Percentiles rank a stretch among this genome's conserved stretches.
Conservation (phyloP, 805 yeast genomes). For the Komagataella kurtzmanii region DNA sequence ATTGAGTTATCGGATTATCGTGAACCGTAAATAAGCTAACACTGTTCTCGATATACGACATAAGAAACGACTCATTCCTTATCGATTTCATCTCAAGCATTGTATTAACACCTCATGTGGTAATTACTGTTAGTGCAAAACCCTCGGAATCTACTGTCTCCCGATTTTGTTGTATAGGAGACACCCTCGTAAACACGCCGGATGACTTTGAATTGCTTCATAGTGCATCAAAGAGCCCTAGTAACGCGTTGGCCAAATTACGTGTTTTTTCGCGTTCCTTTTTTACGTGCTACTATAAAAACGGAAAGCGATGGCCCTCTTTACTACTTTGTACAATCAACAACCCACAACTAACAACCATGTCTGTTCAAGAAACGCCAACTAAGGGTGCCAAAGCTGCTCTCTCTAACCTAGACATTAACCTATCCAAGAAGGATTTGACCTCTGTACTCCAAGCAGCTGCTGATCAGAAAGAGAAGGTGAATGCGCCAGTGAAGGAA, state of each 20-base stretch:
- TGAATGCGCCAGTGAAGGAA: conserved; percentile 3
- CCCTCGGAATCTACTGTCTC: background rate
- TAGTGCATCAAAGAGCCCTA: background rate
- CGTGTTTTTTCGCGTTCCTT: background rate
- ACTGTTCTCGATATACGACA: background rate
- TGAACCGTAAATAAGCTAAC: background rate
- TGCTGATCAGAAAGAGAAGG: conserved; percentile 22
- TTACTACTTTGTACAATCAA: background rate
- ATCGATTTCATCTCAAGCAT: background rate
- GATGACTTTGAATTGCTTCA: background rate
- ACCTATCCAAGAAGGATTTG: conserved; percentile 26
- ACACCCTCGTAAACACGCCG: background rate
- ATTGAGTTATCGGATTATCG: background rate
- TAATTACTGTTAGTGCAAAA: background rate
- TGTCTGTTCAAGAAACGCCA: conserved; percentile 58
- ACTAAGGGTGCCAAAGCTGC: conserved; percentile 51
- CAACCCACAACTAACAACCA: conserved; percentile 5
- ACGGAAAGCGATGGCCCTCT: background rate
- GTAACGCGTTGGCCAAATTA: background rate
- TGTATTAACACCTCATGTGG: background rate
- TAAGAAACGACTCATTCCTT: background rate
- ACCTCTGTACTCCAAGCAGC: conserved; percentile 25
- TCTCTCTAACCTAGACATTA: conserved; percentile 36
- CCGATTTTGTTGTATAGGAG: background rate
- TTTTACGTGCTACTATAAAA: background rate